Conservation (phyloP, 805 yeast genomes). For the Isabelozyma pseudorhagii region DNA sequence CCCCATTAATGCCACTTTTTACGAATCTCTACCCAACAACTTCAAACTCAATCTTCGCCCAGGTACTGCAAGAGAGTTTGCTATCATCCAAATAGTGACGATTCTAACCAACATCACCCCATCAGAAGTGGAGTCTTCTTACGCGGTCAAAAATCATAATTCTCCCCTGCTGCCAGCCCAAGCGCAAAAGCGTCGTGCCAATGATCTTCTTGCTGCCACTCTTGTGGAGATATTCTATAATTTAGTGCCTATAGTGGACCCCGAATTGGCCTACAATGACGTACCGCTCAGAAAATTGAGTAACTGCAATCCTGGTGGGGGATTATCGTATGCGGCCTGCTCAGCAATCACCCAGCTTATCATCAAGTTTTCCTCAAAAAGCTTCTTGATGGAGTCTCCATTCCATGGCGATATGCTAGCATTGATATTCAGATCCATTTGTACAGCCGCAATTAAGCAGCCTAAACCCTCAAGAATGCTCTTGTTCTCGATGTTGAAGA, state of each 20-base stretch:
- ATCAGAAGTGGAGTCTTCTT: neutral
- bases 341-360: constrained; percentile 43
- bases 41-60: constrained; percentile 43
- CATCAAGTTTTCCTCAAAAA: constrained; percentile 30
- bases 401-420: constrained; percentile 57
- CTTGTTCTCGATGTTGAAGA: constrained; percentile 46
- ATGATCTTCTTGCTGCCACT: constrained; percentile 34
- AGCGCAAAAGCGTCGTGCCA: constrained; percentile 13
- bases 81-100: constrained; percentile 51
- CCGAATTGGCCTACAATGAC: constrained; percentile 8
- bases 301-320: constrained; percentile 36
- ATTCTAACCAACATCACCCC: constrained; percentile 22
- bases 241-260: constrained; percentile 42
- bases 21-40: constrained; percentile 50
- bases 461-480: constrained; percentile 54
- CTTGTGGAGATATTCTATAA: constrained; percentile 62
- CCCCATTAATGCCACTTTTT: constrained; percentile 43
- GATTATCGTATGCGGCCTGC: constrained; percentile 51
- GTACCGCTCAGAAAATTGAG: constrained; percentile 21
- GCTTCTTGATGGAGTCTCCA: constrained; percentile 34
- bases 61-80: constrained; percentile 61
- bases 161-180: constrained; percentile 10
- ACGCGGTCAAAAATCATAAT: constrained; percentile 17
- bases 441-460: constrained; percentile 48
- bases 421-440: constrained; percentile 52